These are phyloP conservation scores for Pisolithus marmoratus DNA, from an alignment of 768 basidiomycete species.

Conservation along the genomic window DNA sequence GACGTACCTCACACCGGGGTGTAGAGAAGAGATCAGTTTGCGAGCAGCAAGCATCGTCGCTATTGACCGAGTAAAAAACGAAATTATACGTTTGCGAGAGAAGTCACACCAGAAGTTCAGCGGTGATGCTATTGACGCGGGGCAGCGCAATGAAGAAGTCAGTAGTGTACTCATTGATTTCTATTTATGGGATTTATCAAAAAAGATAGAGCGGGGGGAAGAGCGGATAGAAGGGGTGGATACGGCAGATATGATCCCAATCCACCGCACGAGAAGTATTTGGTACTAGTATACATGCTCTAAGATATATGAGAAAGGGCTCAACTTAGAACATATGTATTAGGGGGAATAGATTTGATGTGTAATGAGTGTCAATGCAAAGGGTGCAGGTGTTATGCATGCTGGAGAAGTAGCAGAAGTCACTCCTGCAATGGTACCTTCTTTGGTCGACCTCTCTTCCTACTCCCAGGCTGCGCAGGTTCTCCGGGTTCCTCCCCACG, in stretches of 20 bases:
- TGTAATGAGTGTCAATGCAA: no score
- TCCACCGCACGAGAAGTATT: slow-evolving; percentile 75
- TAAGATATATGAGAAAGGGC: not conserved
- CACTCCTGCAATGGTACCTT: not conserved
- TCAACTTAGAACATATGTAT: not conserved
- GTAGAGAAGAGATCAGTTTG: slow-evolving; percentile 68
- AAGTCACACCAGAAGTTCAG: not conserved
- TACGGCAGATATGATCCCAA: slow-evolving; percentile 54
- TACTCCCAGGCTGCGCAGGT: not conserved
- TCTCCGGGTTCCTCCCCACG: not conserved
- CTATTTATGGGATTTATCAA: slow-evolving; percentile 86
- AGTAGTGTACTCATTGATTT: slow-evolving; percentile 87
- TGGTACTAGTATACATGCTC: slow-evolving; percentile 58
- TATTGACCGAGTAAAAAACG: slow-evolving; percentile 66
- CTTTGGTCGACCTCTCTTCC: not conserved
- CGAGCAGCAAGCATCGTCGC: slow-evolving; percentile 77
- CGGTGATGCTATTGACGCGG: slow-evolving; percentile 17
- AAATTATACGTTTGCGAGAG: slow-evolving; percentile 37
- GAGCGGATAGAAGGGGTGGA: slow-evolving; percentile 56
- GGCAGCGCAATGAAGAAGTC: slow-evolving; percentile 28
- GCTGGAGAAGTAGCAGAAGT: slow-evolving; percentile 11
- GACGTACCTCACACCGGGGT: slow-evolving; percentile 46
- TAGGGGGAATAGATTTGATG: no score
- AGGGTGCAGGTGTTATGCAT: no score
- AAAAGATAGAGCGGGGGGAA: slow-evolving; percentile 60